phyloP scores from a whole-genome alignment of 495 filamentous ascomycete species.

The Eremomyces bilateralis region DNA sequence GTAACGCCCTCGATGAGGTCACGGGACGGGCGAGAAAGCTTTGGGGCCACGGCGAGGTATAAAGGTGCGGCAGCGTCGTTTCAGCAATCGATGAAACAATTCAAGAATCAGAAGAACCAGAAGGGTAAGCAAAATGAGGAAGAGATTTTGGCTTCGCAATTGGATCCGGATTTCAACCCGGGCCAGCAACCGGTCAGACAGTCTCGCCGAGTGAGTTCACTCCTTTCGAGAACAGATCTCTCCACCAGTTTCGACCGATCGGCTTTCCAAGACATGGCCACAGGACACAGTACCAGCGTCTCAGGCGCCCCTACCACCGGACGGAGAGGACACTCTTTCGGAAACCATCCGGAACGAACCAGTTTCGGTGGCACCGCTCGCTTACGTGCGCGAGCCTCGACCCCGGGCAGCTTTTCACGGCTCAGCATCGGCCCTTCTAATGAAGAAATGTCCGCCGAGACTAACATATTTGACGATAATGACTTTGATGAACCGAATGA shows the following conservation, averaged over 20 bases:
- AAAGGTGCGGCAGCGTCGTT: too few species aligned
- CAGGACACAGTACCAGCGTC: conserved; percentile 25
- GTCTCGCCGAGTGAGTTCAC: conserved; percentile 74
- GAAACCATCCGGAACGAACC: conserved; percentile 33
- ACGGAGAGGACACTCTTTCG: conserved; percentile 52
- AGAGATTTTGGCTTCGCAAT: conserved; percentile 42
- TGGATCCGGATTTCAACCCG: conserved; percentile 58
- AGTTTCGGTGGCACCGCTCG: conserved; percentile 16
- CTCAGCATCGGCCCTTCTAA: conserved; percentile 11
- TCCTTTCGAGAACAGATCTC: conserved; percentile 77
- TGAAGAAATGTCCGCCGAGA: conserved; percentile 11
- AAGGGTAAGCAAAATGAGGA: conserved; percentile 22
- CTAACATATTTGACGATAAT: conserved; percentile 13
- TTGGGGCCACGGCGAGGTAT: conserved; percentile 24
- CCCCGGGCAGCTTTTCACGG: conserved; percentile 14
- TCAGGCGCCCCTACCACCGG: conserved; percentile 25
- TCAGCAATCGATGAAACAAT: too few species aligned
- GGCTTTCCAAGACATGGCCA: conserved; percentile 46
- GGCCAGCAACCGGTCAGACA: conserved; percentile 45
- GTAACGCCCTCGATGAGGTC: conserved; percentile 47
- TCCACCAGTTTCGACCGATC: conserved; percentile 54
- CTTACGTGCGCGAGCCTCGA: conserved; percentile 14
- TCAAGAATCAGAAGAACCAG: too few species aligned
- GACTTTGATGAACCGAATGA: conserved; percentile 1
- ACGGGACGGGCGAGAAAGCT: conserved; percentile 30